Base-by-base conservation (phyloP, 2,329 filamentous ascomycete species). In the Paecilomyces sp. region DNA sequence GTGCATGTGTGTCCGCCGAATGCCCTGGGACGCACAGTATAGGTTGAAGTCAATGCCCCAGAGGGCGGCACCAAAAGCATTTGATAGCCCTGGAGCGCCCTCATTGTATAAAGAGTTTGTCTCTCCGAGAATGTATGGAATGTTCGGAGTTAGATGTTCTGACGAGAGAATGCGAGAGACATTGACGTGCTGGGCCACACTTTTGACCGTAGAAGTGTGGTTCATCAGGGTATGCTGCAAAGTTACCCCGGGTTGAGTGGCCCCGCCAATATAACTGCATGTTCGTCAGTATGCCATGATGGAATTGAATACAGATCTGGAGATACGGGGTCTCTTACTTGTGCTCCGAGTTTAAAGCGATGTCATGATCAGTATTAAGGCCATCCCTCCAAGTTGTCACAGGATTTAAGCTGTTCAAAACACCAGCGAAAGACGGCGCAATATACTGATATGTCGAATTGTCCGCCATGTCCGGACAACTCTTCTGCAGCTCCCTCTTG, bases 11-110 rank as follows among this genome's bases (percentile, higher is more conserved):
- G 85, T 78, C 22, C 85, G 80, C 53, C 74, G 74, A 71, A 88
- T 82, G 15, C 81, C 81, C 1, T 79, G 78, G 0, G 80, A 75
- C 1, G 85, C 85, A 57, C 79, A 79, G 67, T 81, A 83, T 5
- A 88, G 75, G 63, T 82, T 82, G 74, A 86, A 88, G 70, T 88
- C 85, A 12, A 87, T 67, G 25, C 78, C 83, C 85, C 85, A 88
- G 18, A 88, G 81, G 9, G 85, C 84, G 9, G 85, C 85, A 36
- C 85, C 86, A 68, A 88, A 88, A 0, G 83, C 78, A 73, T 88
- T 85, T 47, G 83, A 86, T 18, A 88, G 75, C 0, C 85, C 85
- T 0, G 85, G 82, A 5, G 79, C 78, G 58, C 85, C 86, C 73
- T 88, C 76, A 68, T 84, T 83, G 71, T 83, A 87, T 9, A 88